A percentile compares a stretch with the other conserved stretches of the same genome.
Conservation (phyloP, 1,139 yeast species). For the Diutina mesorugosa region DNA sequence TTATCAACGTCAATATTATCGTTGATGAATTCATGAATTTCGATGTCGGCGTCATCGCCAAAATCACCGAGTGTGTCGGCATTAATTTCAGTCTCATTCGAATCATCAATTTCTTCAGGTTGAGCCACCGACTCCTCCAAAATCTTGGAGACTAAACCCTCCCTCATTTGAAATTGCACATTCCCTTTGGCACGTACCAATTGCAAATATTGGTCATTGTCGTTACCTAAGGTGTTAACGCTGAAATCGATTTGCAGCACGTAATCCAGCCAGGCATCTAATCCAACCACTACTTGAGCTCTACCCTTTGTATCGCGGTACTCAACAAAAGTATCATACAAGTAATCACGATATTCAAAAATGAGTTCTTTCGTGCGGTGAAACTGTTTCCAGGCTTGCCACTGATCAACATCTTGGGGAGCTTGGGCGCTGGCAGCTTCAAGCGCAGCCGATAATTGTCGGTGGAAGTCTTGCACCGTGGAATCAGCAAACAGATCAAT, state of each 20-base stretch:
- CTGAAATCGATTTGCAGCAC: slow-evolving; percentile 49
- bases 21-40: background rate
- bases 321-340: slow-evolving; percentile 34
- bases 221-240: slow-evolving; percentile 46
- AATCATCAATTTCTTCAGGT: background rate
- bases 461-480: slow-evolving; percentile 41
- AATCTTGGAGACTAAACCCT: slow-evolving; percentile 16
- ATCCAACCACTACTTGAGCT: slow-evolving; percentile 18
- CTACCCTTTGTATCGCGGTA: slow-evolving; percentile 12
- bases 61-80: background rate
- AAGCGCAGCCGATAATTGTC: slow-evolving; percentile 19
- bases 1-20: background rate
- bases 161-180: slow-evolving; percentile 64
- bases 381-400: slow-evolving; percentile 62
- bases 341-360: slow-evolving; percentile 41
- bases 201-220: slow-evolving; percentile 59
- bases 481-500: slow-evolving; percentile 65
- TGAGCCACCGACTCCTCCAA: background rate
- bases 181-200: slow-evolving; percentile 75
- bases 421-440: slow-evolving; percentile 11
- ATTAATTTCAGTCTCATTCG: background rate
- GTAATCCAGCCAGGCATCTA: slow-evolving; percentile 36
- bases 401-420: slow-evolving; percentile 23
- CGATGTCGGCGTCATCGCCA: background rate
- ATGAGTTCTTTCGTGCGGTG: slow-evolving; percentile 44